Conservation (phyloP, 1,139 yeast genomes). For the Entelexis sorbosivorans region DNA sequence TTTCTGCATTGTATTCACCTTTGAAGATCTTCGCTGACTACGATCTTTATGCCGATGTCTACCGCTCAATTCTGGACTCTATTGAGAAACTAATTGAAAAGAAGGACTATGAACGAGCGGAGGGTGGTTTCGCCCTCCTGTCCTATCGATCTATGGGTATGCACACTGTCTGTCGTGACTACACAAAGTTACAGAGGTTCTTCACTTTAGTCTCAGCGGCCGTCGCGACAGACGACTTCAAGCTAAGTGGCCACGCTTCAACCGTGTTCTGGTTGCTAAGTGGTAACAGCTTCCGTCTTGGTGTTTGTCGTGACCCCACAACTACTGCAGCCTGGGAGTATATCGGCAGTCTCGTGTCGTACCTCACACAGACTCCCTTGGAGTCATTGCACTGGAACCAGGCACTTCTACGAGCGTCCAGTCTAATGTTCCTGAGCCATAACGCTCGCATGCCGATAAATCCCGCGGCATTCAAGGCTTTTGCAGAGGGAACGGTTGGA, state of each 20-base stretch:
- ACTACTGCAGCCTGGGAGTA: background rate
- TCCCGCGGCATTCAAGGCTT: conserved; percentile 37
- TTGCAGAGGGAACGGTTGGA: conserved; percentile 48
- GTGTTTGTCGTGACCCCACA: background rate
- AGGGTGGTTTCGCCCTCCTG: conserved; percentile 49
- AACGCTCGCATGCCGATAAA: conserved; percentile 35
- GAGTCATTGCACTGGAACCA: conserved; percentile 59
- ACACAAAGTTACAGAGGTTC: conserved; percentile 3
- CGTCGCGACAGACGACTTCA: conserved; percentile 15
- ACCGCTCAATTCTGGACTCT: conserved; percentile 38
- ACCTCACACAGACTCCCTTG: conserved; percentile 13
- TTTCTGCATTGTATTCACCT: conserved; percentile 54
- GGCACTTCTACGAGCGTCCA: conserved; percentile 43
- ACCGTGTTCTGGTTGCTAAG: conserved; percentile 8
- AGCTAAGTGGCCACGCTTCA: conserved; percentile 16
- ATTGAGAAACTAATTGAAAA: conserved; percentile 44
- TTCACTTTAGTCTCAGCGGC: conserved; percentile 11
- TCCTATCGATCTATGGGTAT: conserved; percentile 26
- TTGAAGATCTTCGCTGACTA: conserved; percentile 68
- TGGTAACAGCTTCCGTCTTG: conserved; percentile 14
- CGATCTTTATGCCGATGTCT: conserved; percentile 27
- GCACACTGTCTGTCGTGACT: conserved; percentile 14
- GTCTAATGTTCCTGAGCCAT: conserved; percentile 39
- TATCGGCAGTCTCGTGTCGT: conserved; percentile 24
- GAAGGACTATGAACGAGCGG: conserved; percentile 48